A percentile compares a stretch with the other conserved stretches of the same genome.
These are phyloP conservation scores for Penicillium riverlandense DNA, from an alignment of 495 filamentous ascomycete genomes.

Conservation along the genomic window DNA sequence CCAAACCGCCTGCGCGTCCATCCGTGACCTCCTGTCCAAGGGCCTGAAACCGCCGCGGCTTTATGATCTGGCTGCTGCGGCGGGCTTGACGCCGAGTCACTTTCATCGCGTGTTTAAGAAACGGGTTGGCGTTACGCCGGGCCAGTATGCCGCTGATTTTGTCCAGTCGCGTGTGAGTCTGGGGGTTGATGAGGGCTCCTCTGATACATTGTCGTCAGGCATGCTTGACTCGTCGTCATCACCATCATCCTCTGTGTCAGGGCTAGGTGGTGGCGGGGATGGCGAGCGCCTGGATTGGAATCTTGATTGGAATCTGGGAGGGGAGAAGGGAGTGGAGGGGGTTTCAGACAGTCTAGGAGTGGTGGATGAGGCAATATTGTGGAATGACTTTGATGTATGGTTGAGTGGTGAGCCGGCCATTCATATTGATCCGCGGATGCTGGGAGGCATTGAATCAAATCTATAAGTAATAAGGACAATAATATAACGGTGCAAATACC, in stretches of 20 bases:
- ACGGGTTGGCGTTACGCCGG: constrained; percentile 52
- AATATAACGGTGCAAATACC: no score
- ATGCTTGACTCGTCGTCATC: no score
- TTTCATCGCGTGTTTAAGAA: constrained; percentile 59
- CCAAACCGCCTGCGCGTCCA: constrained; percentile 34
- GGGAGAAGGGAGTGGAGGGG: neutral
- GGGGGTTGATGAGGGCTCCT: no score
- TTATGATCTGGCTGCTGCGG: constrained; percentile 44
- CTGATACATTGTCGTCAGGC: constrained; percentile 1
- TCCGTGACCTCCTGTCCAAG: constrained; percentile 16
- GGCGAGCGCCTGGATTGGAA: neutral
- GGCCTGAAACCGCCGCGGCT: constrained; percentile 32
- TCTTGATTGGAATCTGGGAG: constrained; percentile 1
- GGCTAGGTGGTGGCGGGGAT: neutral
- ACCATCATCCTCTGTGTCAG: no score
- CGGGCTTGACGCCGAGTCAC: constrained; percentile 51
- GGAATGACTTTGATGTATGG: constrained; percentile 35
- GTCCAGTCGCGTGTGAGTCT: neutral
- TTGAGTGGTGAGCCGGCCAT: constrained; percentile 2
- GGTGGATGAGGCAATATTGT: constrained; percentile 4
- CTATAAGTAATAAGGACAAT: no score
- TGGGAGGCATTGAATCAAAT: neutral
- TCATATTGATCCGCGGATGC: constrained; percentile 1
- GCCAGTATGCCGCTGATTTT: constrained; percentile 36
- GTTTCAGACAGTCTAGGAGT: neutral